phyloP scores from a whole-genome alignment of 148 eudicot species.

The Tetragonia tetragonoides region DNA sequence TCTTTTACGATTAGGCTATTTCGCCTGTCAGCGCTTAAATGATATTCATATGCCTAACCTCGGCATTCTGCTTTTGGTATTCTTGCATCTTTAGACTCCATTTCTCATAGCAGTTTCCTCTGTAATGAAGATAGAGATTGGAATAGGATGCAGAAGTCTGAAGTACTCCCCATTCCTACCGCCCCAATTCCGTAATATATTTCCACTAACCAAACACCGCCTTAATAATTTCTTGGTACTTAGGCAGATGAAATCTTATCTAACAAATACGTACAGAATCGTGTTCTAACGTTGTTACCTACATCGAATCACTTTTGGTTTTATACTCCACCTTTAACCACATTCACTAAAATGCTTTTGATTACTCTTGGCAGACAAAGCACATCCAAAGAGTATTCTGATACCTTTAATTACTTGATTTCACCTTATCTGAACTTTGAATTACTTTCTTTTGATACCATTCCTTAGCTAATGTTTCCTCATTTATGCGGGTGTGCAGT shows the following conservation, averaged over 20 bases:
- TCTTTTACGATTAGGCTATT: no score
- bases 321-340: neutral
- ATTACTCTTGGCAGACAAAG: neutral
- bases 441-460: neutral
- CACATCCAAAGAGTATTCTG: neutral
- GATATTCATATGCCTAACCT: no score
- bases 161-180: neutral
- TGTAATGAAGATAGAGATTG: no score
- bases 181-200: neutral
- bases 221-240: neutral
- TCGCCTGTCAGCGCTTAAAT: no score
- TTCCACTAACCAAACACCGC: neutral
- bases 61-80: no score
- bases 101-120: no score
- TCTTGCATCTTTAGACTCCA: no score
- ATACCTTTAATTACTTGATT: neutral
- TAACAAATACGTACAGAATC: neutral
- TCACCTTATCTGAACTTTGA: neutral
- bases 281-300: neutral
- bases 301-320: neutral
- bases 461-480: neutral
- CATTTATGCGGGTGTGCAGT: constrained; percentile 38
- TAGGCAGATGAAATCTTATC: neutral
- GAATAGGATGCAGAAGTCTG: no score
- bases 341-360: neutral